Conservation (phyloP, 2,329 filamentous ascomycete genomes). For the Hymenoscyphus fraxineus region DNA sequence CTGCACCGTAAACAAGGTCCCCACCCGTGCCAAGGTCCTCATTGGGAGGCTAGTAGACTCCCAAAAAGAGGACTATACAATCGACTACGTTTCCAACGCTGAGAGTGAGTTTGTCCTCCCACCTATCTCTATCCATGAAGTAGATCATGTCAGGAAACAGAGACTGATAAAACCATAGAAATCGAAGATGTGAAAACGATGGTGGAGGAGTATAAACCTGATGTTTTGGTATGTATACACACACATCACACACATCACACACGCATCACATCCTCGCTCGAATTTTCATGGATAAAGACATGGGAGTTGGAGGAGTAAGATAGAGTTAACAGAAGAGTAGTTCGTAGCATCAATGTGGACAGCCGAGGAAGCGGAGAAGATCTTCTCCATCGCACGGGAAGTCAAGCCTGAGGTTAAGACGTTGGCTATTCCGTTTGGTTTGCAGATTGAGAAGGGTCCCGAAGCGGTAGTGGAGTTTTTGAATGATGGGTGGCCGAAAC, state of each 20-base stretch:
- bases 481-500: slow-evolving; percentile 35
- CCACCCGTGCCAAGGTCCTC: slow-evolving; percentile 59
- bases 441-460: slow-evolving; percentile 50
- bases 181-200: slow-evolving; percentile 54
- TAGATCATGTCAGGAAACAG: neutral
- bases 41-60: slow-evolving; percentile 59
- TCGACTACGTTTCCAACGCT: slow-evolving; percentile 59
- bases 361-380: slow-evolving; percentile 44
- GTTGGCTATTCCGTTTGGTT: slow-evolving; percentile 49
- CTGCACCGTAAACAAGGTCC: slow-evolving; percentile 65
- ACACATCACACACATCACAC: neutral
- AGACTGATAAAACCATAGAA: slow-evolving; percentile 32
- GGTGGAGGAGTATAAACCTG: slow-evolving; percentile 49
- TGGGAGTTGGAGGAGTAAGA: neutral
- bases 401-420: slow-evolving; percentile 47
- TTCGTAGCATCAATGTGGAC: slow-evolving; percentile 58
- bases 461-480: slow-evolving; percentile 54
- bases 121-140: neutral
- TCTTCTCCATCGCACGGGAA: slow-evolving; percentile 42
- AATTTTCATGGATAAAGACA: neutral
- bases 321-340: slow-evolving; percentile 21
- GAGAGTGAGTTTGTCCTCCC: slow-evolving; percentile 44
- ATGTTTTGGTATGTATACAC: slow-evolving; percentile 46
- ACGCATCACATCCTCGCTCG: neutral
- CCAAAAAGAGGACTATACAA: slow-evolving; percentile 60